These are phyloP conservation scores for Lentinula raphanica DNA, from an alignment of 768 basidiomycete species.

Conservation along the genomic window DNA sequence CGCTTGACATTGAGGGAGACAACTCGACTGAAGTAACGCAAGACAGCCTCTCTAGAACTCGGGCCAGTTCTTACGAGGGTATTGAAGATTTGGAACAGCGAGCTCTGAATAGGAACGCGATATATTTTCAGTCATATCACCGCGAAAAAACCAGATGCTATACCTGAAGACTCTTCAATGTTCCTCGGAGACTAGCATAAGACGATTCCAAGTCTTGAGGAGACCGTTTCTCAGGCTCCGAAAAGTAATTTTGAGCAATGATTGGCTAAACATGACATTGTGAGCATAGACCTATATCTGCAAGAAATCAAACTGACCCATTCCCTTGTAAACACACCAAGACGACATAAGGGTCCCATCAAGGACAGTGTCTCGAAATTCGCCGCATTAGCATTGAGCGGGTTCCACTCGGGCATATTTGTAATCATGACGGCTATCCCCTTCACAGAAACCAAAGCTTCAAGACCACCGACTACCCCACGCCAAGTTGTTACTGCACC, in stretches of 20 bases:
- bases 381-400: slow-evolving; percentile 48
- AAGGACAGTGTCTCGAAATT: slow-evolving; percentile 64
- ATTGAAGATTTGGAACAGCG: slow-evolving; percentile 86
- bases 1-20: slow-evolving; percentile 77
- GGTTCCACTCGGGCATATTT: slow-evolving; percentile 69
- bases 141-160: slow-evolving; percentile 14
- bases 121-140: slow-evolving; percentile 1
- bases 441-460: slow-evolving; percentile 77
- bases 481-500: slow-evolving; percentile 82
- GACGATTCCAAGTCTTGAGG: slow-evolving; percentile 76
- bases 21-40: slow-evolving; percentile 75
- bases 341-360: slow-evolving; percentile 77
- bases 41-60: slow-evolving; percentile 71
- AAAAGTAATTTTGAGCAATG: slow-evolving; percentile 77
- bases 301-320: slow-evolving; percentile 51
- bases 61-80: slow-evolving; percentile 80
- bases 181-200: slow-evolving; percentile 79
- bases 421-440: slow-evolving; percentile 79
- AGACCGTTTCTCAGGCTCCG: slow-evolving; percentile 73
- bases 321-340: slow-evolving; percentile 85
- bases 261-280: slow-evolving; percentile 47
- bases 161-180: slow-evolving; percentile 81
- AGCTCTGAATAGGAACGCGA: slow-evolving; percentile 14
- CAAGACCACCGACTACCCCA: slow-evolving; percentile 75
- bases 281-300: neutral